Conservation (phyloP, 179 eudicot species). For the Monotropa hypopitys region DNA sequence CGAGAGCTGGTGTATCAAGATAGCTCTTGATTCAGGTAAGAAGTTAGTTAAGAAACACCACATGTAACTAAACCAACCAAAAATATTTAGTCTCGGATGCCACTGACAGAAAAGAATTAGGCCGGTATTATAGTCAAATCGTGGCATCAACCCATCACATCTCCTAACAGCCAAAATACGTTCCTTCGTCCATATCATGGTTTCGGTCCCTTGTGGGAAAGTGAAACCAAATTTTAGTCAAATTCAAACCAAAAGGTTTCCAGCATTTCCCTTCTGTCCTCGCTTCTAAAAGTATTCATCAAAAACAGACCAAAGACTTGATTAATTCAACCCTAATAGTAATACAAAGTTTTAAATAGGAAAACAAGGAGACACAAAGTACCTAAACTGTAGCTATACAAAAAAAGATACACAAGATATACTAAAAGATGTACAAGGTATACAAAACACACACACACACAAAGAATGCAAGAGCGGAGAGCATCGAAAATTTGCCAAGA, state of each 20-base stretch:
- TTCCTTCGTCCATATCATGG: neutral
- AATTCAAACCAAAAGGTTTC: neutral
- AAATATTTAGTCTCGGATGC: neutral
- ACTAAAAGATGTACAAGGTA: no score
- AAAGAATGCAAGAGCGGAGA: no score
- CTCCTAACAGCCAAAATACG: neutral
- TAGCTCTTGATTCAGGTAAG: slow-evolving; percentile 69
- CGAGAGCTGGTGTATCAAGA: slow-evolving; percentile 82
- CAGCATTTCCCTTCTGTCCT: neutral
- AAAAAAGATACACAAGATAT: no score
- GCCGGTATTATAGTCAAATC: neutral
- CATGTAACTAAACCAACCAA: neutral
- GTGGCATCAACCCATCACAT: neutral
- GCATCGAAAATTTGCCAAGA: no score
- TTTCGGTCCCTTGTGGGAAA: neutral
- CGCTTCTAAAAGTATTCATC: neutral
- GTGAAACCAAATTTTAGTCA: neutral
- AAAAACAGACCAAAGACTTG: no score
- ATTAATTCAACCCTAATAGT: no score
- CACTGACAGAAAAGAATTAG: neutral
- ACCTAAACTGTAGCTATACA: no score
- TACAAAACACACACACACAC: no score
- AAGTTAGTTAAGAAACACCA: slow-evolving; percentile 50
- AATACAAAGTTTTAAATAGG: no score
- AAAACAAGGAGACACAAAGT: no score